Evolutionary conservation across 352 stramenopile species (phyloP).

Genomic region (Blastocystis sp.): DNA sequence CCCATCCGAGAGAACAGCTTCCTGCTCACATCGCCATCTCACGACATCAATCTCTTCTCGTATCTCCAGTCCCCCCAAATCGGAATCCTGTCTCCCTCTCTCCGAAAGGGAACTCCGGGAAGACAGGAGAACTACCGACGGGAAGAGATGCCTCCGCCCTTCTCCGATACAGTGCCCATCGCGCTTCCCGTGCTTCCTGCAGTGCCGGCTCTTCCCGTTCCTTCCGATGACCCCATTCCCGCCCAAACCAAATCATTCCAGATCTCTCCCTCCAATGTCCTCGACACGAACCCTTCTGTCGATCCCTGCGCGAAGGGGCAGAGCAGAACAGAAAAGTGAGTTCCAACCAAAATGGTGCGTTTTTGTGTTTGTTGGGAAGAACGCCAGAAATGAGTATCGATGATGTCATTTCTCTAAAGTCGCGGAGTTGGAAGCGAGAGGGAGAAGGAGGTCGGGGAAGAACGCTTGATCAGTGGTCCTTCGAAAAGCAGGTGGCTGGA

Average conservation of each 20-base stretch:
- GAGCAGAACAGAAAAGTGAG: neutral
- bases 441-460: neutral
- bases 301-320: neutral
- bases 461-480: neutral
- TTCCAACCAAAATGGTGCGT: neutral
- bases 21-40: neutral
- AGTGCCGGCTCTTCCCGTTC: conserved; percentile 1
- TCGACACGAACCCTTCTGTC: neutral
- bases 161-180: conserved; percentile 11
- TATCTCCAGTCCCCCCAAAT: neutral
- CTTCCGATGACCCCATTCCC: neutral
- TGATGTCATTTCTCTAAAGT: neutral
- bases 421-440: neutral
- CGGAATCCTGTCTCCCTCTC: neutral
- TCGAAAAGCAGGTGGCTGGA: neutral
- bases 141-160: neutral
- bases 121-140: neutral
- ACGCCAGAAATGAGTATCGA: conserved; percentile 21
- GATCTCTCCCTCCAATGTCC: neutral
- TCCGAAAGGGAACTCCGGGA: neutral
- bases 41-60: neutral
- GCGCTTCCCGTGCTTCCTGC: conserved; percentile 16
- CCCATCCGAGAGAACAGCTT: neutral
- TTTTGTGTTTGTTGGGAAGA: conserved; percentile 34
- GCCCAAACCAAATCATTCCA: neutral